Base-by-base conservation (phyloP, 2,329 filamentous ascomycete genomes). In the Fonsecaea pedrosoi region DNA sequence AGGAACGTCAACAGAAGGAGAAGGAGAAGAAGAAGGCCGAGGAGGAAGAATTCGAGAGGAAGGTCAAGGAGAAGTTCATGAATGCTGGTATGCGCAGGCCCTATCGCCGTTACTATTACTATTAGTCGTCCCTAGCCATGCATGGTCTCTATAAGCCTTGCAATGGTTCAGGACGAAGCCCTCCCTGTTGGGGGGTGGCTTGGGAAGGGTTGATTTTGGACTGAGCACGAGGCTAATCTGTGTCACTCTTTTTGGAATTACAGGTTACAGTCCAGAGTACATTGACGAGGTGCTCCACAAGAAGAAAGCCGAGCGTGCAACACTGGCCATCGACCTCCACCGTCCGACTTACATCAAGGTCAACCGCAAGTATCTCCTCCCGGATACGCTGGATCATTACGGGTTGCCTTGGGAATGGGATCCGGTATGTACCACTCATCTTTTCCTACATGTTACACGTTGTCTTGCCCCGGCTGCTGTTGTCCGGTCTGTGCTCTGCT, bases 31-130 rank as follows among this genome's bases (percentile, higher is more conserved):
- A 77, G 70, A 83, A 85, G 69, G 79, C 80, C 69, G 80, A 82
- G 66, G 81, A 83, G 64, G 81, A 80, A 62, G 84, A 88, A 72
- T 88, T 78, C 57, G 67, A 75, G 37, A 75, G 78, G 45, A 76
- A 78, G 57, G 74, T 82, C 42, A 77, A 75, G 62, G 67, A 75
- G 50, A 76, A 80, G 45, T 78, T 82, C 60, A 69, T 68, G 67
- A 70, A 68, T 56, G 69, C 65, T 53, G 71, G 71, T 67, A 68
- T 60, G 69, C 62, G 48, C n/a, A 13, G 45, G 12, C 37, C 61
- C 54, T 54, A 53, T 48, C 34, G 37, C 53, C 21, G 18, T 57
- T 61, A 55, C 60, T 25, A 35, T 54, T 60, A 60, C 54, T 61
- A 65, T 53, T 45, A 61, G 50, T 40, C 57, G 21, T 12, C 21